Percentiles rank a stretch among this genome's conserved stretches.
Evolutionary conservation across 2,329 filamentous ascomycete genomes (phyloP).

Genomic region (Incumbomyces delicatus): DNA sequence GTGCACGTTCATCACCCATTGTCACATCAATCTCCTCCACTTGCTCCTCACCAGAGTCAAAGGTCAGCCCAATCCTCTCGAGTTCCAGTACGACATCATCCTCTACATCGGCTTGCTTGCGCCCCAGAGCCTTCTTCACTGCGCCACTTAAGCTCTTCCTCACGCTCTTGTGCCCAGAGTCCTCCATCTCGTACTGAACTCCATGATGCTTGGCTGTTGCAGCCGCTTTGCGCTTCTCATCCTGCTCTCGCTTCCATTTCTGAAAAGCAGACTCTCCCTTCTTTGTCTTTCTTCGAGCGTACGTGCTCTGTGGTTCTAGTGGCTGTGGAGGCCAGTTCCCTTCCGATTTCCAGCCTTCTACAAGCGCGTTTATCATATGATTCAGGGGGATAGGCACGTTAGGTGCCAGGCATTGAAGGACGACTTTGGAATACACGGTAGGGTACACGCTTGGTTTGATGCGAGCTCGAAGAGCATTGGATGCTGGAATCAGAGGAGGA

Average conservation of each 20-base stretch:
- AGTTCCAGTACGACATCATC: constrained; percentile 1
- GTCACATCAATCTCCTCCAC: background rate
- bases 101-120: background rate
- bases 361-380: constrained; percentile 70
- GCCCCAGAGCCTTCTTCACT: constrained; percentile 5
- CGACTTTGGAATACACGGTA: constrained; percentile 82
- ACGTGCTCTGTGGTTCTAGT: background rate
- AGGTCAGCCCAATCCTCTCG: constrained; percentile 4
- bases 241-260: constrained; percentile 8
- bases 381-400: constrained; percentile 78
- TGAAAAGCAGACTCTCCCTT: constrained; percentile 6
- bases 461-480: constrained; percentile 65
- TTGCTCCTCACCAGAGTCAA: background rate
- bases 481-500: constrained; percentile 59
- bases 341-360: constrained; percentile 84
- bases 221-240: constrained; percentile 1
- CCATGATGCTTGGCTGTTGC: background rate
- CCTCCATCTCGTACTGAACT: background rate
- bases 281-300: background rate
- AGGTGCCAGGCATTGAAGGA: constrained; percentile 68
- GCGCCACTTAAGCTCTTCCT: constrained; percentile 2
- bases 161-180: background rate
- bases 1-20: background rate
- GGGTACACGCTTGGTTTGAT: constrained; percentile 66
- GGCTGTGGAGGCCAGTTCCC: constrained; percentile 73